These are phyloP conservation scores for Pseudoneurospora amorphoporcata DNA, from an alignment of 495 filamentous ascomycete species.

Conservation along the genomic window DNA sequence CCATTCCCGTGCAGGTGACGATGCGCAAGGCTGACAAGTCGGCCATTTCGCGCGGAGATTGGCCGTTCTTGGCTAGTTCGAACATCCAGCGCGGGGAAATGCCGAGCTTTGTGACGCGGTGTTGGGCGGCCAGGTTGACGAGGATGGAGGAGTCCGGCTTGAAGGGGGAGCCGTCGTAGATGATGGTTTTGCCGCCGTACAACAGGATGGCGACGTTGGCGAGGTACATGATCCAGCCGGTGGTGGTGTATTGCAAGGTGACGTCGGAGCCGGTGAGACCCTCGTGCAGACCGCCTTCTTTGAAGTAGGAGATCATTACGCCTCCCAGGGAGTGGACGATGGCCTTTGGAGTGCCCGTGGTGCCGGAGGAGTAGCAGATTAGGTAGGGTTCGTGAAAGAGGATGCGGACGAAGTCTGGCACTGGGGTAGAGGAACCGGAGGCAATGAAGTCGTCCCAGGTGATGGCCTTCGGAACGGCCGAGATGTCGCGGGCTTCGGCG, in stretches of 20 bases:
- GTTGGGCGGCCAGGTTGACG: conserved; percentile 46
- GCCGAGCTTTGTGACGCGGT: conserved; percentile 52
- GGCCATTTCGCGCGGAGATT: conserved; percentile 47
- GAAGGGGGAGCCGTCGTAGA: conserved; percentile 76
- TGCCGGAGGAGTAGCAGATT: conserved; percentile 62
- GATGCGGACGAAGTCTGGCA: conserved; percentile 44
- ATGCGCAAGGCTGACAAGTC: conserved; percentile 48
- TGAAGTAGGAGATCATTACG: conserved; percentile 44
- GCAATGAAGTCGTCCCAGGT: conserved; percentile 44
- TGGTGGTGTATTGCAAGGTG: conserved; percentile 50
- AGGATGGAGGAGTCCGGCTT: conserved; percentile 51
- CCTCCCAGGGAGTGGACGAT: conserved; percentile 64
- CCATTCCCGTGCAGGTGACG: conserved; percentile 69
- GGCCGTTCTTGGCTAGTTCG: conserved; percentile 50
- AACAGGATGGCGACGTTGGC: conserved; percentile 42
- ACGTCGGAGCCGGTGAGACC: conserved; percentile 39
- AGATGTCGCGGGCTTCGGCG: conserved; percentile 46
- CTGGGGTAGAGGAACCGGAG: conserved; percentile 26
- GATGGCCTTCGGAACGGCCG: conserved; percentile 39
- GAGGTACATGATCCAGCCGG: conserved; percentile 83
- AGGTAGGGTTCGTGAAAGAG: conserved; percentile 61
- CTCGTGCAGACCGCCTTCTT: conserved; percentile 54
- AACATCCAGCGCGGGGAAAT: conserved; percentile 66
- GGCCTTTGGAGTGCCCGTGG: conserved; percentile 65
- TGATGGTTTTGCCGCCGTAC: conserved; percentile 44